Evolutionary conservation across 148 eudicot genomes (phyloP).

Genomic region (Hydrangea macrophylla): DNA sequence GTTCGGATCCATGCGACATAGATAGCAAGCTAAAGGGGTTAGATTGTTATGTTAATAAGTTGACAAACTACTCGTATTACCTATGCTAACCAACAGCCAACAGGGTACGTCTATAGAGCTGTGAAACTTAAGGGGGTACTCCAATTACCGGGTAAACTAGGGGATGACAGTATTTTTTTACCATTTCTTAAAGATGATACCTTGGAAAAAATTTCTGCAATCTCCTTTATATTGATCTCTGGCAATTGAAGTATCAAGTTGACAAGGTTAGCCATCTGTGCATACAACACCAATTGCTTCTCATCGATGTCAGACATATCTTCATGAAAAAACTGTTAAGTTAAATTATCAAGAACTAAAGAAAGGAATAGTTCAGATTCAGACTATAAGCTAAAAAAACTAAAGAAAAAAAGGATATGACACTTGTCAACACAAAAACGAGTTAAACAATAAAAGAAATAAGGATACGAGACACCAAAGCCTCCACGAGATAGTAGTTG

Average conservation of each 20-base stretch:
- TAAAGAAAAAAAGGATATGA: too few species aligned
- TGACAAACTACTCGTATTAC: too few species aligned
- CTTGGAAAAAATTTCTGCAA: constrained; percentile 88
- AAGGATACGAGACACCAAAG: constrained; percentile 96
- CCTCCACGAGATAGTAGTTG: constrained; percentile 69
- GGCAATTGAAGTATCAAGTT: constrained; percentile 63
- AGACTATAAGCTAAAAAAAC: too few species aligned
- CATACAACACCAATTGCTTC: constrained; percentile 77
- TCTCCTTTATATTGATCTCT: constrained; percentile 57
- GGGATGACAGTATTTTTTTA: not conserved
- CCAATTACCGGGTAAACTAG: not conserved
- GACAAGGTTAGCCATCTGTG: constrained; percentile 97
- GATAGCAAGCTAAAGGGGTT: not conserved
- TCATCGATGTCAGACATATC: constrained; percentile 78
- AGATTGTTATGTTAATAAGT: not conserved
- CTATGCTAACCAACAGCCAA: too few species aligned
- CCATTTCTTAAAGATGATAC: constrained; percentile 29
- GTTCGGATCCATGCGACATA: too few species aligned
- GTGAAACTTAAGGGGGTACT: not conserved
- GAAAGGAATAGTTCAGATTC: too few species aligned
- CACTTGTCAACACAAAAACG: not conserved
- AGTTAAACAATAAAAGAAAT: not conserved
- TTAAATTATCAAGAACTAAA: constrained; percentile 7
- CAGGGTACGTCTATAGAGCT: not conserved
- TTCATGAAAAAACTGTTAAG: constrained; percentile 40